Evolutionary conservation across 1,284 basidiomycete genomes (phyloP).

Genomic region (Cutaneotrichosporon mucoides): DNA sequence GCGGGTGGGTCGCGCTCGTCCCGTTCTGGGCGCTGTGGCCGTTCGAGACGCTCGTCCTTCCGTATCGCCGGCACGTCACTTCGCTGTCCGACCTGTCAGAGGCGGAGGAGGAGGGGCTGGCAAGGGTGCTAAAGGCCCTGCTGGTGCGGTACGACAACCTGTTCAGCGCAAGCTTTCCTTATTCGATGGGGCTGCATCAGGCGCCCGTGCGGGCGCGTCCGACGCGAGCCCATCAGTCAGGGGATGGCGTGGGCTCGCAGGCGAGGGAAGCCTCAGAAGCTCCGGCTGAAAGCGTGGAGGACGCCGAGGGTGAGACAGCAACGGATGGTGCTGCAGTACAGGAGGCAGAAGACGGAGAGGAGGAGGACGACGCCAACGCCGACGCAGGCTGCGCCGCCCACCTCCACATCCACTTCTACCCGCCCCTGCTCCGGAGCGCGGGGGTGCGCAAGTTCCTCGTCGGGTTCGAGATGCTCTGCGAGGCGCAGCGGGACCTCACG

Average conservation of each 20-base stretch:
- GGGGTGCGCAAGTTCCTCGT: conserved; percentile 86
- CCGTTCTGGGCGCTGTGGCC: conserved; percentile 99
- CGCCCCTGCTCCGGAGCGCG: conserved; percentile 77
- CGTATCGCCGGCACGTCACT: conserved; percentile 65
- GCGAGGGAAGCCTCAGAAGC: no score
- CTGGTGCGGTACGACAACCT: conserved; percentile 81
- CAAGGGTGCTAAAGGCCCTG: conserved; percentile 61
- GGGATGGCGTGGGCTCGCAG: no score
- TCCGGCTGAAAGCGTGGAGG: no score
- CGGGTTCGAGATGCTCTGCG: conserved; percentile 90
- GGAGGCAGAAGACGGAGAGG: no score
- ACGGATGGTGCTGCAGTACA: no score
- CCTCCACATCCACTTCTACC: conserved; percentile 84
- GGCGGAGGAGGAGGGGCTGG: conserved; percentile 62
- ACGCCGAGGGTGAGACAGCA: no score
- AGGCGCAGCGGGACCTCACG: conserved; percentile 85
- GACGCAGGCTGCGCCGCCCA: conserved; percentile 54
- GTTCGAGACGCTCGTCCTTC: conserved; percentile 80
- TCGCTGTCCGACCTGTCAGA: conserved; percentile 61
- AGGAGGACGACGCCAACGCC: no score
- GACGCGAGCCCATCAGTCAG: no score
- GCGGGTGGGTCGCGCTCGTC: conserved; percentile 79
- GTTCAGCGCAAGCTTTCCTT: conserved; percentile 79
- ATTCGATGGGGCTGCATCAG: conserved; percentile 95
- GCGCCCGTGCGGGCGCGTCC: conserved; percentile 50